phyloP scores from a whole-genome alignment of 1,284 basidiomycete species.

The Ceratobasidium sp. region DNA sequence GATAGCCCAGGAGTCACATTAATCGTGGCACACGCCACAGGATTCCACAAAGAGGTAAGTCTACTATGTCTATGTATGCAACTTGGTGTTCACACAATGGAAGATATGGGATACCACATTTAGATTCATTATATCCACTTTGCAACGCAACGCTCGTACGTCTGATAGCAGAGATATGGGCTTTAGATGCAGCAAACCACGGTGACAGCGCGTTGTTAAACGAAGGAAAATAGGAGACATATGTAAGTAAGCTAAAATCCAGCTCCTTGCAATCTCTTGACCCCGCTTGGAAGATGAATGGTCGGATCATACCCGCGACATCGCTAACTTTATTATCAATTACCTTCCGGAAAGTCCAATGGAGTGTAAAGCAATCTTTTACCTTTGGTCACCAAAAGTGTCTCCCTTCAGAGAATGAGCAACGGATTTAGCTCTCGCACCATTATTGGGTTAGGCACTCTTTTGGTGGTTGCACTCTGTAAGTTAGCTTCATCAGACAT shows the following conservation, averaged over 20 bases:
- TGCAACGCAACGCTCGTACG: conserved; percentile 31
- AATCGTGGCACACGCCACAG: conserved; percentile 79
- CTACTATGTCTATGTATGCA: background rate
- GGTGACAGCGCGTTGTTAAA: conserved; percentile 79
- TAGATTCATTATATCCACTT: conserved; percentile 50
- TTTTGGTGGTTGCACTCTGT: conserved; percentile 77
- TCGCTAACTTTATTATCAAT: conserved; percentile 71
- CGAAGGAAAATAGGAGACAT: conserved; percentile 58
- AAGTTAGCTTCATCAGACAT: conserved; percentile 46
- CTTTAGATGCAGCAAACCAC: conserved; percentile 78
- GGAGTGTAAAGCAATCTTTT: conserved; percentile 49
- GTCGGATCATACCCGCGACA: conserved; percentile 73
- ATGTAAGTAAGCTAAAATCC: conserved; percentile 59
- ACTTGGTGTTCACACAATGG: background rate
- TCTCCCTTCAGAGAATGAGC: conserved; percentile 54
- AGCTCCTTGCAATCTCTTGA: background rate
- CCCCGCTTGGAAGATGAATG: conserved; percentile 62
- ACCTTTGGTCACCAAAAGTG: conserved; percentile 59
- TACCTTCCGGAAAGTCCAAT: conserved; percentile 58
- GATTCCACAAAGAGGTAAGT: conserved; percentile 81
- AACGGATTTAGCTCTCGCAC: conserved; percentile 58
- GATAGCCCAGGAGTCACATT: conserved; percentile 62
- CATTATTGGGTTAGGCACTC: conserved; percentile 82
- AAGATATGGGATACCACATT: conserved; percentile 75
- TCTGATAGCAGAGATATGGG: conserved; percentile 76